Evolutionary conservation across 1,284 basidiomycete genomes (phyloP), one percentile per base, ranked within the genome.

Genomic region (Amylostereum chailletii): DNA sequence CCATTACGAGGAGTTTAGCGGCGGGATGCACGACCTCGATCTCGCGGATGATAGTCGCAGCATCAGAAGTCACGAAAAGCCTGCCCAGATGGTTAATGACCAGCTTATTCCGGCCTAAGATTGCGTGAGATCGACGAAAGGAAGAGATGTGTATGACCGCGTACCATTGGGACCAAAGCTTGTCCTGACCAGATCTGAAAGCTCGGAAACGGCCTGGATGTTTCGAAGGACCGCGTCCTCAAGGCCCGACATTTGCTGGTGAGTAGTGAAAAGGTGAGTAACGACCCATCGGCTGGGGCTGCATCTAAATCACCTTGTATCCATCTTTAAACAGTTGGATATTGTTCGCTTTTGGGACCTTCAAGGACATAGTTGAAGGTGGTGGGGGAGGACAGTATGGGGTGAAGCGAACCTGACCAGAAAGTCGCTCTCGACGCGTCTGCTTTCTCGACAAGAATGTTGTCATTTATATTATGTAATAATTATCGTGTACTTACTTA

Each of bases 1-100:
- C 94, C 91, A 98, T 96, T 33, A 99, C 95, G 9, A 99, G 74
- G 7, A 99, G 75, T 68, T 98, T 99, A 32, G 94, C 96, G 4
- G 95, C 95, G 0, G 96, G 96, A 67, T 99, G 96, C 31, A 98
- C 92, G 46, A 99, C 93, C 65, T 99, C 96, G 65, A 98, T 85
- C 71, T 99, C 96, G 56, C 90, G 82, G 64, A 99, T 94, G 70
- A 99, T 99, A 51, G 96, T 99, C 7, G 96, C 96, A 5, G 96
- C 95, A 79, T 99, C 96, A 45, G 92, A 96, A 32, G 96, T 99
- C 52, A 99, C 94, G 68, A 99, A 99, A 45, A 98, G 76, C 63
- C 85, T 81, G 51, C 94, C 94, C 42, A 99, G 76, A 69, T 99
- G 96, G 68, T 97, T 97, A 71, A 97, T 94, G 62, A 97, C 73